Conservation (phyloP, 1,139 yeast species). For the Scheffersomyces segobiensis region DNA sequence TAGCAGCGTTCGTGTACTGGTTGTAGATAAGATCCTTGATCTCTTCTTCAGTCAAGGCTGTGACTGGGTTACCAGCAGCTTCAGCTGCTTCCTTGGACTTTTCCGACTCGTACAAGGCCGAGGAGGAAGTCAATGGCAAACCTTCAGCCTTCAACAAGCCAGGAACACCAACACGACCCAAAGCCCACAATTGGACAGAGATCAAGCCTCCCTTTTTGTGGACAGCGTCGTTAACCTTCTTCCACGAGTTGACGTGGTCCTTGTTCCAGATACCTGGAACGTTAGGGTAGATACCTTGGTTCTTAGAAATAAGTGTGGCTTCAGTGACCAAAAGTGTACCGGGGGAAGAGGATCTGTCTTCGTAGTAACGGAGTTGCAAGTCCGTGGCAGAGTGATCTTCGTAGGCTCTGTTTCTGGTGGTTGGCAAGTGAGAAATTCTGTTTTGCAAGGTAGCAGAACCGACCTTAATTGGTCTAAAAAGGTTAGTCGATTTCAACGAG, state of each 20-base stretch:
- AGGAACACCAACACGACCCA: constrained; percentile 15
- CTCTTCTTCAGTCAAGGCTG: constrained; percentile 11
- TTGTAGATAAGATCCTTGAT: constrained; percentile 10
- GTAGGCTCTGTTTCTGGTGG: constrained; percentile 15
- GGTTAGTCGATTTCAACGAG: constrained; percentile 5
- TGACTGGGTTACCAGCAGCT: constrained; percentile 10
- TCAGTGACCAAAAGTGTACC: constrained; percentile 39
- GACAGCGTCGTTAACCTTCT: constrained; percentile 11
- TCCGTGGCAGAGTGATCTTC: constrained; percentile 12
- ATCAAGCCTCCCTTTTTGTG: constrained; percentile 12
- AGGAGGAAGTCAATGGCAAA: constrained; percentile 21
- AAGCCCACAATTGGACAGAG: constrained; percentile 12
- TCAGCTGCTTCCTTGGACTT: constrained; percentile 8
- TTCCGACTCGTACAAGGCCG: constrained; percentile 8
- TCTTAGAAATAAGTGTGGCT: constrained; percentile 27
- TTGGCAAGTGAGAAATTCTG: constrained; percentile 6
- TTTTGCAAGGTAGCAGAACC: constrained; percentile 4
- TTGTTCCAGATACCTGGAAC: constrained; percentile 19
- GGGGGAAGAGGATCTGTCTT: constrained; percentile 29
- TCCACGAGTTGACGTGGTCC: constrained; percentile 10
- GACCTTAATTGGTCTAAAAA: constrained; percentile 7
- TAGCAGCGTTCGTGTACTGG: constrained; percentile 16
- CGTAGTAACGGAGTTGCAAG: constrained; percentile 25
- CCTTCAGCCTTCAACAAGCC: constrained; percentile 12
- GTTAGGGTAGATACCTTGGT: constrained; percentile 13